phyloP scores from a whole-genome alignment of 2,329 filamentous ascomycete genomes.

The Alternaria brassicae region DNA sequence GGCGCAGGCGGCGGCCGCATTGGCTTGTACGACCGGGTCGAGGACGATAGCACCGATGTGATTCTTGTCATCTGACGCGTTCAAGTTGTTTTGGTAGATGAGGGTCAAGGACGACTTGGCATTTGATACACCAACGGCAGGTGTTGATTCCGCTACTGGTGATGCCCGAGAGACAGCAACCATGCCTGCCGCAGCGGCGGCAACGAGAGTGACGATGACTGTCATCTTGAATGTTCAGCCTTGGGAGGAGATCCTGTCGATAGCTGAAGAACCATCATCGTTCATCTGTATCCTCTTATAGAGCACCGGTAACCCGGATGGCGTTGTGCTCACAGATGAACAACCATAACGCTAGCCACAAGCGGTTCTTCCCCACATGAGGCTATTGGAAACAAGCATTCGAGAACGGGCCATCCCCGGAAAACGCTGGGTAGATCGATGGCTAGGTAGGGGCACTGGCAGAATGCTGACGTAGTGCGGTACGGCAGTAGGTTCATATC shows the following conservation, averaged over 20 bases:
- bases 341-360: conserved; percentile 25
- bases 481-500: conserved; percentile 1
- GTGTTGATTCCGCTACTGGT: conserved; percentile 26
- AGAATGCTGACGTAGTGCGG: conserved; percentile 18
- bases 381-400: conserved; percentile 39
- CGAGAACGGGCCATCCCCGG: conserved; percentile 28
- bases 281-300: conserved; percentile 24
- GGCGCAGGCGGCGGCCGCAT: conserved; percentile 55
- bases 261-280: conserved; percentile 1
- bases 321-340: conserved; percentile 19
- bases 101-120: conserved; percentile 57
- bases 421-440: conserved; percentile 33
- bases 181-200: conserved; percentile 29
- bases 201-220: conserved; percentile 31
- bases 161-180: conserved; percentile 26
- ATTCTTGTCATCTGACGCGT: conserved; percentile 60
- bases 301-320: conserved; percentile 38
- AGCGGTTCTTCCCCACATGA: conserved; percentile 25
- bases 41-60: conserved; percentile 61
- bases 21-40: conserved; percentile 50
- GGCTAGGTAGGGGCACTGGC: conserved; percentile 35
- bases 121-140: conserved; percentile 27
- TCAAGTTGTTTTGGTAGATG: conserved; percentile 63
- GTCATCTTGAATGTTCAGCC: conserved; percentile 26
- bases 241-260: background rate